Conservation (phyloP, 768 basidiomycete genomes). For the Boletellus sp. region DNA sequence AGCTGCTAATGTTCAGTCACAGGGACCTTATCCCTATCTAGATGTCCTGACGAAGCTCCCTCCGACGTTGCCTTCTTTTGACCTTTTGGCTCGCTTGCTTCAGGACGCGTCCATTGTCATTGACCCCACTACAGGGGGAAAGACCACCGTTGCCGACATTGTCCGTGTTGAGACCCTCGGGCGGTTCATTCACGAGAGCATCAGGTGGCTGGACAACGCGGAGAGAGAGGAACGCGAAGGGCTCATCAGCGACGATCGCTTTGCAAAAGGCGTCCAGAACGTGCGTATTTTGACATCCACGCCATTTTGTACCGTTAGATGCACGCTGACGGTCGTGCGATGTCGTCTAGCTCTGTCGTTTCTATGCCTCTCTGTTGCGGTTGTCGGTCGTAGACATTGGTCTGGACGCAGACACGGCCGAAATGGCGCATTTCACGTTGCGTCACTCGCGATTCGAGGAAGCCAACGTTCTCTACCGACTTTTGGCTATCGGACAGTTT, state of each 20-base stretch:
- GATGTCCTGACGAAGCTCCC: constrained; percentile 64
- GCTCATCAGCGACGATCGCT: constrained; percentile 66
- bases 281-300: constrained; percentile 38
- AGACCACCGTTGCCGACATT: constrained; percentile 61
- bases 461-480: constrained; percentile 68
- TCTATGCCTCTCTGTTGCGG: constrained; percentile 69
- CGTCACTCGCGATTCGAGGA: constrained; percentile 72
- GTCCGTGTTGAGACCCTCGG: constrained; percentile 64
- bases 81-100: constrained; percentile 65
- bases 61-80: constrained; percentile 69
- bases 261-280: constrained; percentile 67
- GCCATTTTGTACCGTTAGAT: not conserved
- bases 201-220: constrained; percentile 66
- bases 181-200: constrained; percentile 65
- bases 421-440: constrained; percentile 76
- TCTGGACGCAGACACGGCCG: constrained; percentile 66
- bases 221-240: constrained; percentile 70
- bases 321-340: not conserved
- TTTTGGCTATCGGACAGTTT: constrained; percentile 45
- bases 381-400: constrained; percentile 57
- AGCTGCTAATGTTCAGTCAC: constrained; percentile 27
- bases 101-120: constrained; percentile 53
- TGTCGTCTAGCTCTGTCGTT: constrained; percentile 61
- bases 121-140: constrained; percentile 39
- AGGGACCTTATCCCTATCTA: constrained; percentile 48